These are phyloP conservation scores for Nothomitra cinnamomea DNA, from an alignment of 2,329 filamentous ascomycete species.

Conservation along the genomic window DNA sequence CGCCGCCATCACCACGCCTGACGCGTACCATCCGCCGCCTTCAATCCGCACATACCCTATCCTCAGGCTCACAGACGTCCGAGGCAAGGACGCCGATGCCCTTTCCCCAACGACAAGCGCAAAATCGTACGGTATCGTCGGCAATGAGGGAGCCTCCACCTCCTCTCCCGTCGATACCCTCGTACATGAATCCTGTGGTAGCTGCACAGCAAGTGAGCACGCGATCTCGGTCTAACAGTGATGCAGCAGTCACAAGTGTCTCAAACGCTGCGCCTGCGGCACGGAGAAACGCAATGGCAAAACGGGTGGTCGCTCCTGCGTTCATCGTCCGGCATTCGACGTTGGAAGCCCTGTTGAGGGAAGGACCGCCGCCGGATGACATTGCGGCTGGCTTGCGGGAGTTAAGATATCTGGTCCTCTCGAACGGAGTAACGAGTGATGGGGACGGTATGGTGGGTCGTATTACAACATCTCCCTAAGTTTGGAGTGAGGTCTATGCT, in stretches of 20 bases:
- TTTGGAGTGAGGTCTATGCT: conserved; percentile 8
- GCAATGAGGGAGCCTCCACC: conserved; percentile 14
- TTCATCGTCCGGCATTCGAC: conserved; percentile 32
- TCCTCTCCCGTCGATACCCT: conserved; percentile 12
- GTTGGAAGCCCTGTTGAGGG: conserved; percentile 64
- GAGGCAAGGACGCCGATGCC: conserved; percentile 38
- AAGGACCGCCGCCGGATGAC: conserved; percentile 60
- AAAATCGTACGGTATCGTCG: conserved; percentile 21
- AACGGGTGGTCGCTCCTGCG: conserved; percentile 14
- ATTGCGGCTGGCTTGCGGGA: conserved; percentile 26
- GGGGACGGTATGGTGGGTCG: conserved; percentile 32
- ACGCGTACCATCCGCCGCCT: conserved; percentile 54
- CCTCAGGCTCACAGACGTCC: conserved; percentile 31
- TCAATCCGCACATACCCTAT: conserved; percentile 55
- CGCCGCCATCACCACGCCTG: conserved; percentile 43
- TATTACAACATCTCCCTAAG: not conserved
- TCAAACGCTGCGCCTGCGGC: conserved; percentile 23
- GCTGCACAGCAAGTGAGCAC: conserved; percentile 8
- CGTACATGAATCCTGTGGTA: conserved; percentile 11
- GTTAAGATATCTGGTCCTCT: conserved; percentile 31
- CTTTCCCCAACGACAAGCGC: conserved; percentile 37
- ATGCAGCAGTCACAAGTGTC: conserved; percentile 16
- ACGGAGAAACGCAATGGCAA: conserved; percentile 29
- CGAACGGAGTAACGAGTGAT: conserved; percentile 32
- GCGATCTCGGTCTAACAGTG: conserved; percentile 12